Percentiles rank a stretch among this genome's conserved stretches.
These are phyloP conservation scores for Naganishia kalamii DNA, from an alignment of 768 basidiomycete genomes.

Conservation along the genomic window DNA sequence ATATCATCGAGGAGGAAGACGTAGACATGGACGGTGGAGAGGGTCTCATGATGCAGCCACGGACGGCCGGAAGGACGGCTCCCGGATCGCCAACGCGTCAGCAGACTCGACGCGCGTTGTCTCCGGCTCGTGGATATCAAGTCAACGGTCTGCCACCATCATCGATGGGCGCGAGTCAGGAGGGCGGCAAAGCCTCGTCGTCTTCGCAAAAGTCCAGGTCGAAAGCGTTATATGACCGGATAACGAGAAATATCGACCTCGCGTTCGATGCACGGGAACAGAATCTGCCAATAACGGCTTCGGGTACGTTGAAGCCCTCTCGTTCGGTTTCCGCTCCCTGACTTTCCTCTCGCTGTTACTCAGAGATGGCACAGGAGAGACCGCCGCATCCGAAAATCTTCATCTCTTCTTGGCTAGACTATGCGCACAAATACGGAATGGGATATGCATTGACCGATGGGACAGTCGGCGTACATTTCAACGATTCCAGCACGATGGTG, in stretches of 20 bases:
- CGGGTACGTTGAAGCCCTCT: slow-evolving; percentile 48
- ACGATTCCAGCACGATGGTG: slow-evolving; percentile 82
- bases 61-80: slow-evolving; percentile 39
- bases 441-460: slow-evolving; percentile 95
- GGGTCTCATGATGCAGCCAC: slow-evolving; percentile 39
- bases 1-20: slow-evolving; percentile 40
- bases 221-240: slow-evolving; percentile 59
- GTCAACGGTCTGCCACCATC: neutral
- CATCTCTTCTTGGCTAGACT: slow-evolving; percentile 98
- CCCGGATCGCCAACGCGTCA: slow-evolving; percentile 1
- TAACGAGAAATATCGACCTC: slow-evolving; percentile 51
- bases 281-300: slow-evolving; percentile 64
- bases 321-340: neutral
- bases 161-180: neutral
- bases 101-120: slow-evolving; percentile 3
- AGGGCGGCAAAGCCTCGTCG: neutral
- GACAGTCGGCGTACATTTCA: slow-evolving; percentile 90
- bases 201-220: slow-evolving; percentile 42
- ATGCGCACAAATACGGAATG: slow-evolving; percentile 99
- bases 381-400: slow-evolving; percentile 61
- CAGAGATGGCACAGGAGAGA: slow-evolving; percentile 8
- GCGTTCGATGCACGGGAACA: slow-evolving; percentile 66
- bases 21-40: slow-evolving; percentile 51
- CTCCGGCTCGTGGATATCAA: slow-evolving; percentile 6
- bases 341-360: slow-evolving; percentile 26